Base-by-base conservation (phyloP, 1,139 yeast species). In the Candida sp. region DNA sequence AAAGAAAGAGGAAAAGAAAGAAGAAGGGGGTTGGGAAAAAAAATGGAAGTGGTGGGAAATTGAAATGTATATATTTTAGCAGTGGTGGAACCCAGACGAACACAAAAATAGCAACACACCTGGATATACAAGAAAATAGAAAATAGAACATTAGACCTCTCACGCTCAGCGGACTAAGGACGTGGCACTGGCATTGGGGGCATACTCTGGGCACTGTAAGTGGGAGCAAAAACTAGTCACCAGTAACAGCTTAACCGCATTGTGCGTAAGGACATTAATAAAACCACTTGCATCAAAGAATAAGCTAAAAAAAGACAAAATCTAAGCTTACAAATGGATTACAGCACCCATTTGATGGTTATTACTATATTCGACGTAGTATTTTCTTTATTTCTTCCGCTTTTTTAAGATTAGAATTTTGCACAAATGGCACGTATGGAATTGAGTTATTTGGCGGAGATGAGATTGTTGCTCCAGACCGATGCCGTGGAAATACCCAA, bases 41-140 rank as follows among this genome's bases (percentile, higher is more conserved):
- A 33, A 42, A 25, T n/a, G 39, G 39, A 33, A 30, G 25, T 26
- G 27, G 22, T 23, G 27, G 44, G 33, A 41, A 27, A 25, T 34
- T 32, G 31, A 32, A 25, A 39, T 23, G 38, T 39, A 37, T 45
- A 38, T 45, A 37, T 45, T 34, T 43, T 28, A 34, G 23, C 8
- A 38, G 32, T 17, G 26, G 37, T 30, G 42, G 37, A 17, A 33
- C 12, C 25, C 12, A 4, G n/a, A 4, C 25, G 7, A 25, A 28
- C 34, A 40, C 43, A 40, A 40, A 40, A 40, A 25, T 38, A 38
- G 42, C 7, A 26, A n/a, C 42, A 11, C 31, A 26, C 31, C 42
- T 38, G 42, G 42, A 38, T 38, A 38, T 38, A 38, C 42, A 26
- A 40, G 23, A 40, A 40, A 40, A 12, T 26, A 39, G 42, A 39